Evolutionary conservation across 2,329 filamentous ascomycete genomes (phyloP).

Genomic region (Blastomyces emzantsi): DNA sequence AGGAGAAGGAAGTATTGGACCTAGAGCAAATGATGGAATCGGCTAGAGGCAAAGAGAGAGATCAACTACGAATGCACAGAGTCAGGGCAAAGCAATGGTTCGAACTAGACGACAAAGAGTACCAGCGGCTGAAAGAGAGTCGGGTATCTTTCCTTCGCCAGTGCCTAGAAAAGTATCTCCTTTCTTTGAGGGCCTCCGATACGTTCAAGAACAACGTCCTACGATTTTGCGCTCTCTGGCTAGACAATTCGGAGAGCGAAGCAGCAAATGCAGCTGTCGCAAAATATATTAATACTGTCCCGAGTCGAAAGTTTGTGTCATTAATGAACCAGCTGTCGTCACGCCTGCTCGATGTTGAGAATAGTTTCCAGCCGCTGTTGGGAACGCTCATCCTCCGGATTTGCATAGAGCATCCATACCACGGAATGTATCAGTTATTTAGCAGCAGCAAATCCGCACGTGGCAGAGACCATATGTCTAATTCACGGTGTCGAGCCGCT

Average conservation of each 20-base stretch:
- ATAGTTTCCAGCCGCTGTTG: constrained; percentile 67
- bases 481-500: constrained; percentile 66
- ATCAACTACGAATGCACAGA: constrained; percentile 52
- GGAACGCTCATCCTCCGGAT: constrained; percentile 68
- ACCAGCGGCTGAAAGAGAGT: constrained; percentile 65
- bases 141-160: constrained; percentile 76
- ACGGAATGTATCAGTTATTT: constrained; percentile 96
- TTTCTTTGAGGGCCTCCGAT: constrained; percentile 75
- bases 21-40: constrained; percentile 53
- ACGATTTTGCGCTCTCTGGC: constrained; percentile 88
- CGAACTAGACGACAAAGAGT: constrained; percentile 80
- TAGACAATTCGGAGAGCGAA: constrained; percentile 70
- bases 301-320: constrained; percentile 82
- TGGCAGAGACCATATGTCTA: constrained; percentile 62
- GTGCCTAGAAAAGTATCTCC: constrained; percentile 86
- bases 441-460: constrained; percentile 62
- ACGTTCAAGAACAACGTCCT: constrained; percentile 82
- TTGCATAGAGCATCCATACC: constrained; percentile 87
- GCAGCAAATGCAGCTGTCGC: constrained; percentile 69
- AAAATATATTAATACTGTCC: constrained; percentile 61
- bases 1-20: constrained; percentile 68
- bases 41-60: constrained; percentile 44
- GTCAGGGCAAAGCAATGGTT: constrained; percentile 78
- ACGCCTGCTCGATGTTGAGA: constrained; percentile 63
- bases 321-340: constrained; percentile 96